Conservation (phyloP, 2,329 filamentous ascomycete genomes). For the Botryotinia convoluta region DNA sequence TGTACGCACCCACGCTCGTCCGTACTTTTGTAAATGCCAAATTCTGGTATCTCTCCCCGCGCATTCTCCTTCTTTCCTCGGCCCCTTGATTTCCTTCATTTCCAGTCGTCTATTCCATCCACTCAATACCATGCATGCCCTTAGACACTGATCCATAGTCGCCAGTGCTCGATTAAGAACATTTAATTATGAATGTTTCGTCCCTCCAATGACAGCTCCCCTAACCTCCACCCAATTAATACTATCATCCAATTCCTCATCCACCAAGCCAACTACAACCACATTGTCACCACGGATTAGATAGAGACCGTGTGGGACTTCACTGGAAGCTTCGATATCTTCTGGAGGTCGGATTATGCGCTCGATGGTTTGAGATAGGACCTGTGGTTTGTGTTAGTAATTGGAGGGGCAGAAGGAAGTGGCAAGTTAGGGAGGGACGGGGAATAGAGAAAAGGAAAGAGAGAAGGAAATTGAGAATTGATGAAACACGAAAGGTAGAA, state of each 20-base stretch:
- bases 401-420: background rate
- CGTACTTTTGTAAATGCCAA: constrained; percentile 2
- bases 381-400: constrained; percentile 45
- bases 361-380: constrained; percentile 79
- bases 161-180: background rate
- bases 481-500: background rate
- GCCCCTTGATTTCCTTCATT: background rate
- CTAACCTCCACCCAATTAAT: constrained; percentile 94
- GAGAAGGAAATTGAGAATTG: too few relatives aligned
- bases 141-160: background rate
- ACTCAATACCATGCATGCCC: background rate
- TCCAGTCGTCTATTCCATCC: background rate
- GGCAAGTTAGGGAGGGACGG: background rate
- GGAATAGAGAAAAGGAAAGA: too few relatives aligned
- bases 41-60: constrained; percentile 9
- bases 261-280: constrained; percentile 81
- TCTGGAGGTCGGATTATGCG: constrained; percentile 85
- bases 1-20: background rate
- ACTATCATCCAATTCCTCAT: constrained; percentile 82
- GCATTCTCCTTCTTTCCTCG: background rate
- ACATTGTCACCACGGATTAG: constrained; percentile 94
- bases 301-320: constrained; percentile 83
- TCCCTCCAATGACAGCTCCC: constrained; percentile 77
- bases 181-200: constrained; percentile 63
- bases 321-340: constrained; percentile 75